A percentile compares a stretch with the other conserved stretches of the same genome.
Evolutionary conservation across 2,329 filamentous ascomycete species (phyloP).

Genomic region (Xylaria sp.): DNA sequence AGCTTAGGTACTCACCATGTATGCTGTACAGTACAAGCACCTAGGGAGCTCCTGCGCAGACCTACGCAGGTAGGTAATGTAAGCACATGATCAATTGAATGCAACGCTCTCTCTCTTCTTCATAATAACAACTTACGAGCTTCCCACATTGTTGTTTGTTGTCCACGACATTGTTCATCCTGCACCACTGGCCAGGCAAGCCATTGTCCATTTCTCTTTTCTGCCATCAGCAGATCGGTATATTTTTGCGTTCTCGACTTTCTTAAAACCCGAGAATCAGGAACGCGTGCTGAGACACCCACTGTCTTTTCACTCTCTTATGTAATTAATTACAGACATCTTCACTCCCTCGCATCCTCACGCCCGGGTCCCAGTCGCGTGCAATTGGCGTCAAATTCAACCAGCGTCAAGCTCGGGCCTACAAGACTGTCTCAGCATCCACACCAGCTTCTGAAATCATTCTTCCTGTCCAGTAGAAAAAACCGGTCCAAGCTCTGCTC

Average conservation of each 20-base stretch:
- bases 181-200: constrained; percentile 4
- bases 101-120: background rate
- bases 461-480: constrained; percentile 7
- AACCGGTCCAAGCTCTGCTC: constrained; percentile 1
- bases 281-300: constrained; percentile 16
- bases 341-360: constrained; percentile 23
- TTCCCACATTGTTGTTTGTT: constrained; percentile 29
- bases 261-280: background rate
- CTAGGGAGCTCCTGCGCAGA: no score
- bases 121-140: constrained; percentile 11
- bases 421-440: constrained; percentile 23
- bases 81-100: background rate
- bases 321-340: constrained; percentile 23
- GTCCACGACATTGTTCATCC: background rate
- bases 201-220: constrained; percentile 27
- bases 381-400: constrained; percentile 20
- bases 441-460: constrained; percentile 28
- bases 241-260: constrained; percentile 2
- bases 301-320: constrained; percentile 17
- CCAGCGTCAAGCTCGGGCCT: constrained; percentile 25
- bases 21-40: no score
- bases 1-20: no score
- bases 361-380: constrained; percentile 24
- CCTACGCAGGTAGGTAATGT: background rate
- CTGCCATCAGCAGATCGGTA: constrained; percentile 9